phyloP scores from a whole-genome alignment of 1,139 yeast species.

The Candida tunisiensis region DNA sequence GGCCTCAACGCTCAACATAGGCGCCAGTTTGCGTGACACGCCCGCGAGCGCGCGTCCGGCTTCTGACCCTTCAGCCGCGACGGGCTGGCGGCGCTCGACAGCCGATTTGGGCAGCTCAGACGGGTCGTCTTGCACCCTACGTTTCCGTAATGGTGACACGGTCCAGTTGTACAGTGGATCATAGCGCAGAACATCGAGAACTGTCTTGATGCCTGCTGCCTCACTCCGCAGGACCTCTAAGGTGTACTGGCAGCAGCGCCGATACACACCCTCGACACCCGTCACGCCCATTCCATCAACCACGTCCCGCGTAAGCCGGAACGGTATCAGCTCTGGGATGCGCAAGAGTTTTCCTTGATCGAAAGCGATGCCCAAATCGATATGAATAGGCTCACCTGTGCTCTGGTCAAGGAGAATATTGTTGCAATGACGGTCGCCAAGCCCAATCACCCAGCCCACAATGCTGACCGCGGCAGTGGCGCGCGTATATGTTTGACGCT shows the following conservation, averaged over 20 bases:
- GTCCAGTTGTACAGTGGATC: constrained; percentile 93
- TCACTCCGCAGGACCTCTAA: constrained; percentile 51
- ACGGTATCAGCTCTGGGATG: constrained; percentile 88
- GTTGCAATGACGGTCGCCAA: constrained; percentile 92
- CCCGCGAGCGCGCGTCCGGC: constrained; percentile 64
- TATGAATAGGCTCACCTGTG: constrained; percentile 88
- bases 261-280: constrained; percentile 65
- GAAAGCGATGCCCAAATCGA: constrained; percentile 91
- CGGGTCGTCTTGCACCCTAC: constrained; percentile 1
- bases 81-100: constrained; percentile 7
- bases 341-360: constrained; percentile 73
- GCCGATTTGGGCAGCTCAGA: constrained; percentile 5
- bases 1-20: constrained; percentile 68
- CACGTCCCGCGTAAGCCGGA: constrained; percentile 75
- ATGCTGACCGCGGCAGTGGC: constrained; percentile 81
- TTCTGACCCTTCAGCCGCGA: constrained; percentile 55
- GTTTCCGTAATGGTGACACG: constrained; percentile 44
- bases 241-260: constrained; percentile 57
- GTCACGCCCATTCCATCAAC: constrained; percentile 86
- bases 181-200: constrained; percentile 72
- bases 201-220: constrained; percentile 55
- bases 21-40: constrained; percentile 59
- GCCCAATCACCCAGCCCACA: constrained; percentile 72
- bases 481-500: constrained; percentile 45
- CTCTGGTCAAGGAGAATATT: constrained; percentile 65